Percentiles rank a stretch among this genome's conserved stretches.
Evolutionary conservation across 2,329 filamentous ascomycete genomes (phyloP).

Genomic region (Magnaporthiopsis rhizophila): DNA sequence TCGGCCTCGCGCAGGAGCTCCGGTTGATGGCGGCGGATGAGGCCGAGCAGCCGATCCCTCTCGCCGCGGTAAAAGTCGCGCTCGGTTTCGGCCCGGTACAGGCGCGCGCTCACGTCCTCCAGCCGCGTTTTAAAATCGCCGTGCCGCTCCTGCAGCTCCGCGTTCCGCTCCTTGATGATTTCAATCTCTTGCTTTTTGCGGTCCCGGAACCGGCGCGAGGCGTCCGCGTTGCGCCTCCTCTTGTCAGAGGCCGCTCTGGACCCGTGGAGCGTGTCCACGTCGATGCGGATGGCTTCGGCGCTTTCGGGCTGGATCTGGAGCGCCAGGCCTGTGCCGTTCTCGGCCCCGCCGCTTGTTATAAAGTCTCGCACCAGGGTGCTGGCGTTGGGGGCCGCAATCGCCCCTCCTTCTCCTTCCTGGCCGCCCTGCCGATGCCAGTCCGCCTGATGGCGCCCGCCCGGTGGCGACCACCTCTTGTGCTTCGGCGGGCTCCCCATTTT

Average conservation of each 20-base stretch:
- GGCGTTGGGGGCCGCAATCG: background rate
- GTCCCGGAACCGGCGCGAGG: slow-evolving; percentile 73
- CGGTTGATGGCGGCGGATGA: slow-evolving; percentile 54
- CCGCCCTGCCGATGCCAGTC: background rate
- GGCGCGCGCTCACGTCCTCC: slow-evolving; percentile 35
- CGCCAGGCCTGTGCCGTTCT: slow-evolving; percentile 11
- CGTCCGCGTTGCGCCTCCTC: slow-evolving; percentile 74
- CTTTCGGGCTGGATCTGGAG: slow-evolving; percentile 24
- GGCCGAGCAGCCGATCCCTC: slow-evolving; percentile 61
- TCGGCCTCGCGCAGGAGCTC: slow-evolving; percentile 44
- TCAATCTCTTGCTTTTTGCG: slow-evolving; percentile 60
- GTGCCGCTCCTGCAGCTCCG: slow-evolving; percentile 59
- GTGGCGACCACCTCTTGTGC: background rate
- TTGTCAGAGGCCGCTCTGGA: slow-evolving; percentile 81
- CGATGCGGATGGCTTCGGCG: slow-evolving; percentile 46
- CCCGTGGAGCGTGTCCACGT: slow-evolving; percentile 72
- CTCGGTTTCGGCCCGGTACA: slow-evolving; percentile 28
- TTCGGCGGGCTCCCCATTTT: background rate
- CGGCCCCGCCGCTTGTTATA: background rate
- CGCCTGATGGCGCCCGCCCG: background rate
- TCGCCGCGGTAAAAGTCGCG: slow-evolving; percentile 67
- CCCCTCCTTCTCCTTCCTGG: background rate
- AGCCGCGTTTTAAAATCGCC: slow-evolving; percentile 48
- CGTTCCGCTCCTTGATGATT: slow-evolving; percentile 58
- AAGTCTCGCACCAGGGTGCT: slow-evolving; percentile 4